A percentile compares a stretch with the other conserved stretches of the same genome.
Conservation (phyloP, 352 stramenopile species). For the Paralagenidium karlingii region DNA sequence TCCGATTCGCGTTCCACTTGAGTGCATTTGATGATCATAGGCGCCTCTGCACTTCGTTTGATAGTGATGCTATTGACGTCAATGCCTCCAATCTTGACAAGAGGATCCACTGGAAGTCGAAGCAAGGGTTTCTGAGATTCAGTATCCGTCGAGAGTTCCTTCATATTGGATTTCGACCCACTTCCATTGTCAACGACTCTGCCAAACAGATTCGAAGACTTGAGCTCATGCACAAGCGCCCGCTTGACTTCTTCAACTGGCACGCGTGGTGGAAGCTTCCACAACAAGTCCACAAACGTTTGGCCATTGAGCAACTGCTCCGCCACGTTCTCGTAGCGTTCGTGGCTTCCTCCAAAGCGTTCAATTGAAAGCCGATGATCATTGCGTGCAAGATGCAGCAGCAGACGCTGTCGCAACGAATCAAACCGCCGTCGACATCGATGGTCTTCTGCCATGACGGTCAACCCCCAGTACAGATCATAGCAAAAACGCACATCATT, state of each 20-base stretch:
- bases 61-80: conserved; percentile 64
- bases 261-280: conserved; percentile 62
- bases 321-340: conserved; percentile 35
- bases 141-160: neutral
- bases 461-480: conserved; percentile 77
- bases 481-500: conserved; percentile 75
- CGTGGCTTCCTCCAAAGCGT: conserved; percentile 26
- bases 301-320: conserved; percentile 76
- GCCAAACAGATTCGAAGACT: conserved; percentile 32
- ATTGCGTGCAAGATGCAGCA: conserved; percentile 46
- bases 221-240: conserved; percentile 30
- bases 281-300: conserved; percentile 74
- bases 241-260: conserved; percentile 37
- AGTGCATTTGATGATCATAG: conserved; percentile 72
- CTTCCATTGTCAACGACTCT: conserved; percentile 1
- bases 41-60: conserved; percentile 69
- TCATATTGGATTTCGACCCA: neutral
- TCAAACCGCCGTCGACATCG: conserved; percentile 71
- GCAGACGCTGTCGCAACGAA: conserved; percentile 57
- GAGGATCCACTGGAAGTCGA: conserved; percentile 57
- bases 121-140: conserved; percentile 16
- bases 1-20: conserved; percentile 38
- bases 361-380: too few species aligned
- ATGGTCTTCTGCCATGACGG: conserved; percentile 65
- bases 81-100: conserved; percentile 56